Evolutionary conservation across 768 basidiomycete species (phyloP).

Genomic region (Kondoa subrosea): DNA sequence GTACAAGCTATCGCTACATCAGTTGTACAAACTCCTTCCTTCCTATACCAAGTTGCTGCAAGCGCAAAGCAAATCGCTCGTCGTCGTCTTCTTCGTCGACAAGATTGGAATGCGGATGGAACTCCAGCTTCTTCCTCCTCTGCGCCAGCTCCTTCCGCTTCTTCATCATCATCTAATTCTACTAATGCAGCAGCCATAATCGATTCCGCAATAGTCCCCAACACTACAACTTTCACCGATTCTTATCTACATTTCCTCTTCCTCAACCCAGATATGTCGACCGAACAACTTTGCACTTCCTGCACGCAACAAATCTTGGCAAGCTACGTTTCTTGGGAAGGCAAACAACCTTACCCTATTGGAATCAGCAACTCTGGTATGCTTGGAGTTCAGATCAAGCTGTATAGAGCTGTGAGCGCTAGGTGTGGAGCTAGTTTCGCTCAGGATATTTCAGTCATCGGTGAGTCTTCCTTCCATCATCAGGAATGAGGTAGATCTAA

Average conservation of each 20-base stretch:
- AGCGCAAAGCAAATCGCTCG: background rate
- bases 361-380: conserved; percentile 52
- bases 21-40: background rate
- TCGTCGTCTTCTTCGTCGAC: background rate
- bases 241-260: conserved; percentile 56
- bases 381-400: conserved; percentile 45
- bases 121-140: conserved; percentile 6
- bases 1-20: background rate
- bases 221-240: conserved; percentile 39
- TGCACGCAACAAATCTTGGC: conserved; percentile 66
- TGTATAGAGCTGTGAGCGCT: conserved; percentile 47
- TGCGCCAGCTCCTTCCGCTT: conserved; percentile 12
- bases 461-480: background rate
- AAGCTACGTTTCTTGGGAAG: conserved; percentile 61
- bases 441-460: conserved; percentile 10
- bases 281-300: conserved; percentile 51
- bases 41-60: conserved; percentile 8
- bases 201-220: conserved; percentile 31
- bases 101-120: background rate
- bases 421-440: conserved; percentile 50
- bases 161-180: background rate
- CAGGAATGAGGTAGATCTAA: background rate
- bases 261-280: conserved; percentile 42
- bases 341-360: conserved; percentile 48
- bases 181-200: conserved; percentile 29